Conservation (phyloP, 352 stramenopile genomes). For the Phytophthora crassamura region DNA sequence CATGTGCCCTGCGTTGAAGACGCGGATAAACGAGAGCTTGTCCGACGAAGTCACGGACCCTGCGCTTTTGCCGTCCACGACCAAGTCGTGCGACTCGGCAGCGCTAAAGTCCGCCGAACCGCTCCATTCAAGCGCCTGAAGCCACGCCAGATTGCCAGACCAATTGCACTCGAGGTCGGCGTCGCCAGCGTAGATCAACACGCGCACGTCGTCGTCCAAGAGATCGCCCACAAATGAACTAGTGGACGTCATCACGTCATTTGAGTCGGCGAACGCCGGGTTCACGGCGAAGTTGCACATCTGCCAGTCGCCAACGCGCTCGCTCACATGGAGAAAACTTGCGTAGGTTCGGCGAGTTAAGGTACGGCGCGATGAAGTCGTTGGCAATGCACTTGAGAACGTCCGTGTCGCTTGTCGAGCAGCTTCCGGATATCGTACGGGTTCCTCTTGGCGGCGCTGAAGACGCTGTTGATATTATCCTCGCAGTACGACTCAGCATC, state of each 20-base stretch:
- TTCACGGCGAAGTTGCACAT: constrained; percentile 93
- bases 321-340: constrained; percentile 42
- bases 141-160: constrained; percentile 94
- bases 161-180: constrained; percentile 97
- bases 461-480: constrained; percentile 23
- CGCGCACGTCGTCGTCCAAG: constrained; percentile 66
- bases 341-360: constrained; percentile 58
- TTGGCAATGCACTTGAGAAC: constrained; percentile 55
- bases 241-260: constrained; percentile 94
- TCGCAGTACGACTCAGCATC: constrained; percentile 51
- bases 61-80: constrained; percentile 23
- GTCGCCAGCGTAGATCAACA: constrained; percentile 96
- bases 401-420: constrained; percentile 26
- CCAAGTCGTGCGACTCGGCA: constrained; percentile 26
- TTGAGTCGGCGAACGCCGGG: constrained; percentile 70
- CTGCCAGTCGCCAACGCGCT: constrained; percentile 68
- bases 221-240: constrained; percentile 83
- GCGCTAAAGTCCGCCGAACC: constrained; percentile 83
- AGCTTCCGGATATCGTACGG: constrained; percentile 69
- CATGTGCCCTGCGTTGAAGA: constrained; percentile 94
- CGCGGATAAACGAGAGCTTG: constrained; percentile 90
- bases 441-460: constrained; percentile 53
- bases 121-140: constrained; percentile 88
- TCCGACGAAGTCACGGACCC: constrained; percentile 46
- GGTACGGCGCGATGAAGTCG: constrained; percentile 45